Percentiles rank a stretch among this genome's conserved stretches.
Evolutionary conservation across 2,329 filamentous ascomycete species (phyloP).

Genomic region (Arthroderma uncinatum): DNA sequence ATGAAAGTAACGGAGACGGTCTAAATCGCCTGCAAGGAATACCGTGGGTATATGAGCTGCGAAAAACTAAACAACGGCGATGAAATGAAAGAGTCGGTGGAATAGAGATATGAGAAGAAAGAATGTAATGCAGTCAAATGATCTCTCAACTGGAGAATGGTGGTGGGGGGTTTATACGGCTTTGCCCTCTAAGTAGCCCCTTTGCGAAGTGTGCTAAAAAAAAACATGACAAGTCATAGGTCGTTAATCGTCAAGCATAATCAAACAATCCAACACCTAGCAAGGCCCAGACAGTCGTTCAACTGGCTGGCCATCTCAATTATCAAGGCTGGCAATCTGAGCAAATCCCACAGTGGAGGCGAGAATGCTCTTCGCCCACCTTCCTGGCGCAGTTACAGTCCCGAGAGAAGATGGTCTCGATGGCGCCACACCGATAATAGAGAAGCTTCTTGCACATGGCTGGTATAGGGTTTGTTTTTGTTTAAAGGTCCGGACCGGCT

Average conservation of each 20-base stretch:
- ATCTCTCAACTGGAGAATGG: neutral
- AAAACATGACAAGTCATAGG: neutral
- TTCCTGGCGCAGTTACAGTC: constrained; percentile 13
- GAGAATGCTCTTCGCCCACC: constrained; percentile 9
- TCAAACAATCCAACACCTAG: neutral
- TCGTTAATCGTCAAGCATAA: neutral
- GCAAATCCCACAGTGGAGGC: constrained; percentile 16
- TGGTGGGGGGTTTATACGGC: neutral
- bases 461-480: neutral
- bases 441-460: constrained; percentile 16
- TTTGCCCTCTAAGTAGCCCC: neutral
- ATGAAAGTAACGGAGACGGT: neutral
- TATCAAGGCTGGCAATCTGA: constrained; percentile 9
- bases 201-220: neutral
- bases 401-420: constrained; percentile 16
- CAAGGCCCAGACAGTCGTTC: neutral
- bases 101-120: neutral
- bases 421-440: constrained; percentile 15
- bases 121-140: neutral
- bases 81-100: neutral
- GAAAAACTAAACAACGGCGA: neutral
- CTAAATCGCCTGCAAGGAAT: neutral
- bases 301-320: neutral
- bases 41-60: neutral
- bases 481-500: neutral